Conservation (phyloP, 441 rosid genomes). For the Adansonia rubrostipa region DNA sequence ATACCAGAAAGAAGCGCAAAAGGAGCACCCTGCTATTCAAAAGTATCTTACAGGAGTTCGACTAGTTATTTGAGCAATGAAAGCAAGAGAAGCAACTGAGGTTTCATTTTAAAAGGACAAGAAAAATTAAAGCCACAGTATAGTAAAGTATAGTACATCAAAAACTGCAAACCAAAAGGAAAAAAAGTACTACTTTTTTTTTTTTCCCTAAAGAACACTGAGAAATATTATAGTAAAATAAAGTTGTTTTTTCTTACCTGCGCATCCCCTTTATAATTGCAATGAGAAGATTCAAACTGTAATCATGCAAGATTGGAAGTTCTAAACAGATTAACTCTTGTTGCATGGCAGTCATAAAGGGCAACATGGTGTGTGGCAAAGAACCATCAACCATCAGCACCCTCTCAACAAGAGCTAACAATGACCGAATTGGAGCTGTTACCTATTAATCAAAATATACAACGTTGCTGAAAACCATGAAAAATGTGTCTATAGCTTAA, state of each 20-base stretch:
- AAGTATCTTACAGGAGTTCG: slow-evolving; percentile 2
- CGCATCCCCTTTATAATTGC: slow-evolving; percentile 68
- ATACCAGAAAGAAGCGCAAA: not conserved
- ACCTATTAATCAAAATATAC: slow-evolving; percentile 50
- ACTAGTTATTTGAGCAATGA: not conserved
- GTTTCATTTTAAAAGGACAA: not conserved
- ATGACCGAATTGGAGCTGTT: slow-evolving; percentile 57
- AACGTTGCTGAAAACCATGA: slow-evolving; percentile 20
- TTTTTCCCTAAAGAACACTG: not conserved
- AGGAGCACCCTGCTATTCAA: not conserved
- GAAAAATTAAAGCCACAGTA: not conserved
- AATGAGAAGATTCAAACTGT: slow-evolving; percentile 65
- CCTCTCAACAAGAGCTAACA: slow-evolving; percentile 79
- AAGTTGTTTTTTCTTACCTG: slow-evolving; percentile 50
- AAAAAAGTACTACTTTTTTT: not conserved
- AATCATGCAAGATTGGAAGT: slow-evolving; percentile 77
- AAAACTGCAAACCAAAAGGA: not conserved
- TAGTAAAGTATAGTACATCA: not conserved
- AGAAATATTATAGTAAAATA: slow-evolving; percentile 13
- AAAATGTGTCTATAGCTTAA: not conserved
- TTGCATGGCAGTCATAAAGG: slow-evolving; percentile 63
- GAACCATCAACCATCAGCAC: slow-evolving; percentile 83
- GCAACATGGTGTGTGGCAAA: slow-evolving; percentile 46
- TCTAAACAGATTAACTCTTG: slow-evolving; percentile 78
- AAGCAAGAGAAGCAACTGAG: not conserved